These are phyloP conservation scores for Kwoniella sp. DNA, from an alignment of 768 basidiomycete species.

Conservation along the genomic window DNA sequence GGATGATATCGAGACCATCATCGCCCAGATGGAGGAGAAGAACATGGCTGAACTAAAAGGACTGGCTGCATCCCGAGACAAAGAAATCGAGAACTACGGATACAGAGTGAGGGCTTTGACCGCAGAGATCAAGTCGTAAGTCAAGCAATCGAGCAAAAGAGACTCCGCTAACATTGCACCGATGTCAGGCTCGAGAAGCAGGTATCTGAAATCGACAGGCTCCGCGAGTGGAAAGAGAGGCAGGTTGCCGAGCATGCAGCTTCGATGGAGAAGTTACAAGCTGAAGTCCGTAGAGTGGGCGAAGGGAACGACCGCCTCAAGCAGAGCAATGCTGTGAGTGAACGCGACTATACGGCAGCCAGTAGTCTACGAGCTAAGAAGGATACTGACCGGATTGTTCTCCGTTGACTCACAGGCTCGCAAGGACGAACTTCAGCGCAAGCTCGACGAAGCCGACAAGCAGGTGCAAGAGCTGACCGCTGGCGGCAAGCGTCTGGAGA, in stretches of 20 bases:
- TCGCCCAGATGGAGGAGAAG: background rate
- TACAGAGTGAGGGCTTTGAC: background rate
- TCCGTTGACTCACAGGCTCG: background rate
- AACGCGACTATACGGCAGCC: too few relatives aligned
- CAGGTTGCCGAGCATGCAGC: background rate
- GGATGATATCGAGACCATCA: conserved; percentile 3
- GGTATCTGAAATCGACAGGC: background rate
- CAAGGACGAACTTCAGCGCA: too few relatives aligned
- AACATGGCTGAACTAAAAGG: background rate
- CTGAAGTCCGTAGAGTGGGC: background rate
- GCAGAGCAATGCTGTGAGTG: background rate
- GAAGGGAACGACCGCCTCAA: background rate
- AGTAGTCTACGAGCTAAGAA: too few relatives aligned
- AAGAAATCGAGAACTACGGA: background rate
- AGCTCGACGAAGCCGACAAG: too few relatives aligned
- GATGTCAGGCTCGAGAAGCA: background rate
- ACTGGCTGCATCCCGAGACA: background rate
- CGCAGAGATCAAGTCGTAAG: conserved; percentile 7
- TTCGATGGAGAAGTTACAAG: background rate
- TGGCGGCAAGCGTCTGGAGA: background rate
- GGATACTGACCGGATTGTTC: background rate
- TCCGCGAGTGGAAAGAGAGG: background rate
- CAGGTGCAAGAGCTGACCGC: background rate
- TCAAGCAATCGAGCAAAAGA: background rate
- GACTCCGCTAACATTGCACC: background rate